Base-by-base conservation (phyloP, 2,329 filamentous ascomycete genomes). In the Fusarium camptoceras region DNA sequence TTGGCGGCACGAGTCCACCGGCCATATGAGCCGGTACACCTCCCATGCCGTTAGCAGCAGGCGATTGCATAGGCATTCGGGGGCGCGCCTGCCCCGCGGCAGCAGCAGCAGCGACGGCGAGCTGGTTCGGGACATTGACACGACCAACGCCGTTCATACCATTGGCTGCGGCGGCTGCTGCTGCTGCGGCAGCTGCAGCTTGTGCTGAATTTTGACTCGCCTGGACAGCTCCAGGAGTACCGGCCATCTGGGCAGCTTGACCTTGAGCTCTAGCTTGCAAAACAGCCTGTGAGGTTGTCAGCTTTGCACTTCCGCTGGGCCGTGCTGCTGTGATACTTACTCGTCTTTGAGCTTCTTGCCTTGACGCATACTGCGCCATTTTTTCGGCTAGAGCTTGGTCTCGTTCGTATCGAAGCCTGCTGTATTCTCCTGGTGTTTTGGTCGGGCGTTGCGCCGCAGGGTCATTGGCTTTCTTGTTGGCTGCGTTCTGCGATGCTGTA, bases 371-470 rank as follows among this genome's bases (percentile, higher is more conserved):
- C 66, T 85, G 82, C 53, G 84, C 82, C 82, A 90, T 84, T 75
- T 87, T 86, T 77, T 91, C 88, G 22, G 85, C 85, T 59, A 91
- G 76, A 68, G 86, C 85, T 76, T 94, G 86, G 73, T 98, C 95
- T 46, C 93, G 89, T 76, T 98, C 95, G 81, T 92, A 91, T 73
- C 96, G 94, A 76, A 98, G 86, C 55, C 93, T 87, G 76, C 94
- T 98, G 78, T 98, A 97, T 72, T 98, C 94, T 74, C 93, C 88
- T 1, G 96, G 96, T 1, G 94, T 97, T 76, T 94, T 93, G 76
- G 79, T 87, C 76, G 78, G 87, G 73, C 81, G 80, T 54, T 82
- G 83, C 49, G 85, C 82, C 20, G 82, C 80, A 22, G 81, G 77
- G 75, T 97, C 93, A 64, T 92, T 92, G 16, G 89, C 87, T 80